Evolutionary conservation across 1,284 basidiomycete genomes (phyloP).

Genomic region (Ganoderma lucidum): DNA sequence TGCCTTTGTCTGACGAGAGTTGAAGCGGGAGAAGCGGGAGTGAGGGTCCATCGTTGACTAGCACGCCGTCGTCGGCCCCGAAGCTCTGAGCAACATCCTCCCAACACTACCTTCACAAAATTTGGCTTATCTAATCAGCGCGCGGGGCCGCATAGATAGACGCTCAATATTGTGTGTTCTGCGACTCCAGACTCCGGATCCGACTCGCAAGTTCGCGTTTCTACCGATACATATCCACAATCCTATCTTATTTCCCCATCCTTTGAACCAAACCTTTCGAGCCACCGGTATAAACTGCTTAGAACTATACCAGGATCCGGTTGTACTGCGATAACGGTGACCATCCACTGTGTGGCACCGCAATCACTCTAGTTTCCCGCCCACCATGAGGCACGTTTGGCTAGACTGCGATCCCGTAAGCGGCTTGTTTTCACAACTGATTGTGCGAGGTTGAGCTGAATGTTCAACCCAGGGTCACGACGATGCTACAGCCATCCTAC

Average conservation of each 20-base stretch:
- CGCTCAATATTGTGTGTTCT: neutral
- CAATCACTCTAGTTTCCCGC: neutral
- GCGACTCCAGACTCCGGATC: too few relatives aligned
- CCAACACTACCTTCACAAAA: slow-evolving; percentile 28
- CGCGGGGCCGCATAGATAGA: neutral
- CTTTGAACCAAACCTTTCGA: too few relatives aligned
- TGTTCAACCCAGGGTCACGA: slow-evolving; percentile 76
- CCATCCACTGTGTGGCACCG: neutral
- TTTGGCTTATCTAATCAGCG: slow-evolving; percentile 36
- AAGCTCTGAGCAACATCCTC: slow-evolving; percentile 6
- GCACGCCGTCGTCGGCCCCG: slow-evolving; percentile 7
- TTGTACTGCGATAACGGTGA: neutral
- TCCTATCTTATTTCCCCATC: too few relatives aligned
- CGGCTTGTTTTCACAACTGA: neutral
- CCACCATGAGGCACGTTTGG: slow-evolving; percentile 50
- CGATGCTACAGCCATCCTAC: slow-evolving; percentile 82
- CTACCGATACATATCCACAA: too few relatives aligned
- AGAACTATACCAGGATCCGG: too few relatives aligned
- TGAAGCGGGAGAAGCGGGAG: slow-evolving; percentile 75
- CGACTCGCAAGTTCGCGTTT: too few relatives aligned
- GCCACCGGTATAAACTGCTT: too few relatives aligned
- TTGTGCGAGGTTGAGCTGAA: neutral
- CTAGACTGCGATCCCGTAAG: slow-evolving; percentile 65
- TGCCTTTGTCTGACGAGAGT: slow-evolving; percentile 69
- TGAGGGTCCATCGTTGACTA: slow-evolving; percentile 71